Percentiles rank a stretch among this genome's conserved stretches.
Evolutionary conservation across 108 stramenopile genomes (phyloP).

Genomic region (Cylindrotheca fusiformis): DNA sequence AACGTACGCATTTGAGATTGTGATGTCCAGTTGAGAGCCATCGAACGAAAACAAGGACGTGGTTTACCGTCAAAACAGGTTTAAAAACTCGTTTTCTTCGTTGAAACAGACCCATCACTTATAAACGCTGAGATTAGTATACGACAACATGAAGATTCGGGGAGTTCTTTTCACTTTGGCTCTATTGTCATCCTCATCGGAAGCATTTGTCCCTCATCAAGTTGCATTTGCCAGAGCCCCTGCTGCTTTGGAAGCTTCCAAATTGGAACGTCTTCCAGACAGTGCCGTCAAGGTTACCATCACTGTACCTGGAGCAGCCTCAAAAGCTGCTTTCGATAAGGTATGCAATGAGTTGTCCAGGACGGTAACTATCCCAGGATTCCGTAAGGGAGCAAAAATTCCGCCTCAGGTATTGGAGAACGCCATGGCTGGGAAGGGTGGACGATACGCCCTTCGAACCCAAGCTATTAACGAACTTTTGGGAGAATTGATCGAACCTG

Average conservation of each 20-base stretch:
- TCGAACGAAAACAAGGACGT: too few relatives aligned
- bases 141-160: conserved; percentile 9
- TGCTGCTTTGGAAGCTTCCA: conserved; percentile 38
- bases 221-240: conserved; percentile 5
- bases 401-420: conserved; percentile 80
- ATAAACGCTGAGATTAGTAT: too few relatives aligned
- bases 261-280: conserved; percentile 59
- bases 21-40: too few relatives aligned
- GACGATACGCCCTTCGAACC: conserved; percentile 53
- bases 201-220: conserved; percentile 24
- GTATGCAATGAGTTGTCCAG: conserved; percentile 66
- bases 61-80: too few relatives aligned
- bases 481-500: conserved; percentile 58
- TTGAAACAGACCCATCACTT: too few relatives aligned
- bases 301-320: conserved; percentile 60
- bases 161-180: background rate
- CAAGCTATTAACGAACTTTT: conserved; percentile 72
- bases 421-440: conserved; percentile 62
- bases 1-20: too few relatives aligned
- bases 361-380: conserved; percentile 75
- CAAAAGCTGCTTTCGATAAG: conserved; percentile 81
- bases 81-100: too few relatives aligned
- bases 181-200: conserved; percentile 17
- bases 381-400: conserved; percentile 86
- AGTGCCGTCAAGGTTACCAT: conserved; percentile 73